These are phyloP conservation scores for Hippophae rhamnoides DNA, from an alignment of 306 rosid species.

Conservation along the genomic window DNA sequence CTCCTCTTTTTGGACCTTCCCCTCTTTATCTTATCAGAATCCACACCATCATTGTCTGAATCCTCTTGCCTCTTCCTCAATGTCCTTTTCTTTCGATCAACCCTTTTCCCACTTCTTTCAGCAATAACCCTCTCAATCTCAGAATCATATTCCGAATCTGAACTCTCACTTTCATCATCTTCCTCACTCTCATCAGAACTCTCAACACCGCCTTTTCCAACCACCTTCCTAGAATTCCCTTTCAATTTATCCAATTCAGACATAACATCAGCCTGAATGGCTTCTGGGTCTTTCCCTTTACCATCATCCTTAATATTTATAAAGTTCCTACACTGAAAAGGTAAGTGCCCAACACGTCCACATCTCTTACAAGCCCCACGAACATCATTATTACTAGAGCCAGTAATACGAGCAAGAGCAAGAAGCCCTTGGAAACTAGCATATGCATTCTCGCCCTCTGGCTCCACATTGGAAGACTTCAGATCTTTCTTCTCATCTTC, in stretches of 20 bases:
- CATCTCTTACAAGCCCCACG: constrained; percentile 91
- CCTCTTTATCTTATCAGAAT: constrained; percentile 52
- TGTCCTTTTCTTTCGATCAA: constrained; percentile 30
- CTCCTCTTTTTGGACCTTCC: constrained; percentile 84
- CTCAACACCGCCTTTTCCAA: constrained; percentile 31
- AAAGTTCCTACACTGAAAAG: constrained; percentile 81
- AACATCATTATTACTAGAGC: constrained; percentile 57
- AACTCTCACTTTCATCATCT: constrained; percentile 56
- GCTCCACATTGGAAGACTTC: constrained; percentile 34
- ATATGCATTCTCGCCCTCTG: constrained; percentile 81
- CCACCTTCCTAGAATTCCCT: constrained; percentile 38
- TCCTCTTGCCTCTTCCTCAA: constrained; percentile 37
- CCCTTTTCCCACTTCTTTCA: constrained; percentile 49
- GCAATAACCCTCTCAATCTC: constrained; percentile 79
- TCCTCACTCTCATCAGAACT: constrained; percentile 59
- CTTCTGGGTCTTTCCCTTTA: constrained; percentile 55
- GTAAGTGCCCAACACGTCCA: constrained; percentile 93
- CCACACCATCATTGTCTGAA: constrained; percentile 37
- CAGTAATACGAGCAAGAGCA: constrained; percentile 81
- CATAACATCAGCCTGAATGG: constrained; percentile 40
- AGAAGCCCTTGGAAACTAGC: constrained; percentile 92
- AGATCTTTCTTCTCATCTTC: constrained; percentile 50
- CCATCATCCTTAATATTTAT: constrained; percentile 58
- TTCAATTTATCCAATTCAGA: constrained; percentile 56
- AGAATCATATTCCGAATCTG: constrained; percentile 64